A percentile compares a stretch with the other conserved stretches of the same genome.
These are phyloP conservation scores for Ophiosphaerella korrae DNA, from an alignment of 2,329 filamentous ascomycete genomes.

Conservation along the genomic window DNA sequence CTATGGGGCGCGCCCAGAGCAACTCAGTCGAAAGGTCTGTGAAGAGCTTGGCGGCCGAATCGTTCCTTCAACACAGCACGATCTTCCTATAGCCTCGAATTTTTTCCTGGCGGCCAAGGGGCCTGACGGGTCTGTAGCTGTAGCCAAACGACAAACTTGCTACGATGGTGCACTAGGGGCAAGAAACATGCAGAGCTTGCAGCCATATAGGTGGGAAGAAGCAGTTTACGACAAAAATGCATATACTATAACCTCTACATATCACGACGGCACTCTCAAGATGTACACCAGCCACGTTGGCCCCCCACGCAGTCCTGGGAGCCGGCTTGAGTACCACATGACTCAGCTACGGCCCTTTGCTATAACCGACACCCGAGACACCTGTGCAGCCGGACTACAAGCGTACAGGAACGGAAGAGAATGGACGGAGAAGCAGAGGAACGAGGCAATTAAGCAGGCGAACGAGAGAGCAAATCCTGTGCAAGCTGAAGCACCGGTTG, in stretches of 20 bases:
- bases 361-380: constrained; percentile 14
- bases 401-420: constrained; percentile 24
- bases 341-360: constrained; percentile 23
- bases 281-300: constrained; percentile 49
- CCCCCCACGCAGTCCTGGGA: constrained; percentile 35
- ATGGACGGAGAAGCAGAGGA: constrained; percentile 17
- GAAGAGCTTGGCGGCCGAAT: too few relatives aligned
- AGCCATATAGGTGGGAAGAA: too few relatives aligned
- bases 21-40: too few relatives aligned
- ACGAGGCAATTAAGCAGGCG: constrained; percentile 17
- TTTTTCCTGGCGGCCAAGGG: too few relatives aligned
- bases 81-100: too few relatives aligned
- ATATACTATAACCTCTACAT: constrained; percentile 23
- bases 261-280: constrained; percentile 45
- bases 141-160: too few relatives aligned
- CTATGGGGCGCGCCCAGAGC: too few relatives aligned
- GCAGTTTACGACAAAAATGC: too few relatives aligned
- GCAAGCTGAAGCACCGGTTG: constrained; percentile 8
- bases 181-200: too few relatives aligned
- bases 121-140: too few relatives aligned
- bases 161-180: too few relatives aligned
- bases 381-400: constrained; percentile 8
- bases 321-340: constrained; percentile 51
- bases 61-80: too few relatives aligned
- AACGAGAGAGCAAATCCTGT: constrained; percentile 17